Conservation (phyloP, 164 flowering plant genomes). For the Santalum album region DNA sequence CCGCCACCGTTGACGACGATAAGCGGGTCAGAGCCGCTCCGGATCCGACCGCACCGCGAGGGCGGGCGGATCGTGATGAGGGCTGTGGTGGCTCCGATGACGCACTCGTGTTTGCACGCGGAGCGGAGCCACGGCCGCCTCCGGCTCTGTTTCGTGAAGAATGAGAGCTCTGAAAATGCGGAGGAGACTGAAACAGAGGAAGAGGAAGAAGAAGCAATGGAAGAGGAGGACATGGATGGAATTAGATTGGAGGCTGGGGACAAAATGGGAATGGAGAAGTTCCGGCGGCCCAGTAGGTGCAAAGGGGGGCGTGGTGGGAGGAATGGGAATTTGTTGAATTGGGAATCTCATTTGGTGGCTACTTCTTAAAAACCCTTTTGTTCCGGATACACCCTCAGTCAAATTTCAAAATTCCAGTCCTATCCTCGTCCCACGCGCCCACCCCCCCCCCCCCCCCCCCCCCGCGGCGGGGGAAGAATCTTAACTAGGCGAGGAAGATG, state of each 20-base stretch:
- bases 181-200: background rate
- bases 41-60: constrained; percentile 45
- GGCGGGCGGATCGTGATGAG: constrained; percentile 56
- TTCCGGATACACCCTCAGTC: too few species aligned
- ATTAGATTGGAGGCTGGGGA: constrained; percentile 14
- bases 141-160: constrained; percentile 23
- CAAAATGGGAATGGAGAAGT: constrained; percentile 30
- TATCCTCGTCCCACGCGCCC: too few species aligned
- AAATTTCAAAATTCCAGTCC: too few species aligned
- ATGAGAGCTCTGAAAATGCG: background rate
- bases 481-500: too few species aligned
- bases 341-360: constrained; percentile 46
- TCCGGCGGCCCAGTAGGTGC: constrained; percentile 44
- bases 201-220: constrained; percentile 4
- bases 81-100: constrained; percentile 35
- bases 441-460: too few species aligned
- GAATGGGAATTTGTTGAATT: constrained; percentile 25
- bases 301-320: constrained; percentile 34
- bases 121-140: constrained; percentile 69
- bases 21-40: constrained; percentile 30
- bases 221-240: constrained; percentile 13
- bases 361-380: constrained; percentile 27
- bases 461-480: too few species aligned
- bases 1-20: constrained; percentile 85
- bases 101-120: constrained; percentile 32